phyloP scores from a whole-genome alignment of 495 filamentous ascomycete genomes.

The Aspergillus steynii region DNA sequence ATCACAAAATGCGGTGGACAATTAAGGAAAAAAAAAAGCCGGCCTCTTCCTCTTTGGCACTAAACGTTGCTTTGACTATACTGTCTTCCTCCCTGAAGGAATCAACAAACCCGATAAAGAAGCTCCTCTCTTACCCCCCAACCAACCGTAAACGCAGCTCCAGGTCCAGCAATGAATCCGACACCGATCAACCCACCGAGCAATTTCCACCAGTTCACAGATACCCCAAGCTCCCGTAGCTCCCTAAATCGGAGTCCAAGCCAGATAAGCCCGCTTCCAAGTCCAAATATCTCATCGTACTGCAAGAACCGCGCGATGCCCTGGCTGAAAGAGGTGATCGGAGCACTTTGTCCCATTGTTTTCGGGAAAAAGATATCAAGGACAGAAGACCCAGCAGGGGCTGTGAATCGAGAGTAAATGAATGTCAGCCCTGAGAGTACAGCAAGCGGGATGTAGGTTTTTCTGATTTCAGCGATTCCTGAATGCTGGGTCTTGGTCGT shows the following conservation, averaged over 20 bases:
- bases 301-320: slow-evolving; percentile 18
- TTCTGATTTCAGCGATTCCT: slow-evolving; percentile 1
- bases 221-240: slow-evolving; percentile 10
- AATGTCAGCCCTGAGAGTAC: slow-evolving; percentile 13
- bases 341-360: not conserved
- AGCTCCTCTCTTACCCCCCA: slow-evolving; percentile 28
- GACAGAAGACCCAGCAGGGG: slow-evolving; percentile 4
- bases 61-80: too few relatives aligned
- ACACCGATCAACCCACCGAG: slow-evolving; percentile 2
- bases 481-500: not conserved
- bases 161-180: slow-evolving; percentile 16
- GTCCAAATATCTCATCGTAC: slow-evolving; percentile 19
- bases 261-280: slow-evolving; percentile 18
- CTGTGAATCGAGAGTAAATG: slow-evolving; percentile 6
- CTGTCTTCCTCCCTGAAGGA: too few relatives aligned
- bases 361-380: slow-evolving; percentile 7
- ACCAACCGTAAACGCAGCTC: slow-evolving; percentile 19
- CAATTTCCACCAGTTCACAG: slow-evolving; percentile 13
- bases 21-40: too few relatives aligned
- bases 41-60: too few relatives aligned
- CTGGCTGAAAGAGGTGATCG: slow-evolving; percentile 12
- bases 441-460: slow-evolving; percentile 5
- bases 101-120: not conserved
- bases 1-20: too few relatives aligned
- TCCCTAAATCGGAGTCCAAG: slow-evolving; percentile 16